Evolutionary conservation across 805 yeast genomes (phyloP), one percentile per base, ranked within the genome.

Genomic region (Myxozyma nipponensis): DNA sequence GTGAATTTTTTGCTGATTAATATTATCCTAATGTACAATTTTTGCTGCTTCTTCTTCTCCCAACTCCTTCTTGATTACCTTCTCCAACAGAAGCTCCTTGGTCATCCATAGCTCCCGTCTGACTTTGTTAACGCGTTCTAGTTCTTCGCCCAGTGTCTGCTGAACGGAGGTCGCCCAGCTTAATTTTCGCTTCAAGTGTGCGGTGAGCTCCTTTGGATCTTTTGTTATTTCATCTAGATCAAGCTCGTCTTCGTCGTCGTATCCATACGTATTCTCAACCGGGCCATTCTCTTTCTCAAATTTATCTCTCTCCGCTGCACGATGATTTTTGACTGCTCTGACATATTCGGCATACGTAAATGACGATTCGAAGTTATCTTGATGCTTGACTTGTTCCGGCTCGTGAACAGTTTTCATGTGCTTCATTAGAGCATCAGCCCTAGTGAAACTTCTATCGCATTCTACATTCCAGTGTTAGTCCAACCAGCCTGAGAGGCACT

Each of bases 391-490:
- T 26, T 39, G 34, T 26, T 63, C 64, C 13, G 66, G 69, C 49
- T 78, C 80, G 62, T 84, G 90, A 1, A 75, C 81, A 0, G 80
- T 74, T 39, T 78, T 73, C 50, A 83, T 71, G 65, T 85, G 91
- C 56, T 79, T 77, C 18, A 81, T 75, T 53, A 85, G 71, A 1
- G 83, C 85, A 54, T 80, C 85, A 0, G 81, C 71, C 47, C 84
- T 65, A 0, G 79, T 74, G 61, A 82, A 83, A 40, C 74, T 74
- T 54, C 77, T 73, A 44, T 74, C 76, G 64, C 91, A 84, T 56
- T 82, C 86, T 1, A 86, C 4, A 24, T 7, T 13, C 23, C n/a
- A n/a, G n/a, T n/a, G n/a, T n/a, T n/a, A n/a, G 18, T 17, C 21
- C 23, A 6, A 17, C 39, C 26, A 42, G 42, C 32, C 23, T 9